Percentiles rank a stretch among this genome's conserved stretches.
These are phyloP conservation scores for Begonia masoniana DNA, from an alignment of 306 rosid species.

Conservation along the genomic window DNA sequence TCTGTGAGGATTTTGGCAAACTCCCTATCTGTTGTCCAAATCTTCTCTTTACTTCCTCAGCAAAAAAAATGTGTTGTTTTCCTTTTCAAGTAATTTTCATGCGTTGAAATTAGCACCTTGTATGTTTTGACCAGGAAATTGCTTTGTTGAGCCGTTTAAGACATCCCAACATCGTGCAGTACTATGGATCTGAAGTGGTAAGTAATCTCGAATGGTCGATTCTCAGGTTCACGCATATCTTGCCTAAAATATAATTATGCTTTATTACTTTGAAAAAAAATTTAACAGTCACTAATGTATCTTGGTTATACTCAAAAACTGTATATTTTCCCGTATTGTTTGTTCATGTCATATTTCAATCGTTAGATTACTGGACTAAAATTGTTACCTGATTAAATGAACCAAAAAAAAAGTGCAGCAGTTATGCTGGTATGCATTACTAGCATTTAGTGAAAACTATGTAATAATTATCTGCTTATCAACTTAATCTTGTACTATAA, in stretches of 20 bases:
- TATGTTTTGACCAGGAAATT: conserved; percentile 53
- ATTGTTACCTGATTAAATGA: neutral
- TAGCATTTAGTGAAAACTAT: neutral
- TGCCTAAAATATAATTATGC: no score
- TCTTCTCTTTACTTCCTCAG: neutral
- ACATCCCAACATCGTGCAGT: conserved; percentile 93
- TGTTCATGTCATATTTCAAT: no score
- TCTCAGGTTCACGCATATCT: neutral
- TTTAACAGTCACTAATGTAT: no score
- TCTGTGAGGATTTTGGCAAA: conserved; percentile 7
- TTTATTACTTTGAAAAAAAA: no score
- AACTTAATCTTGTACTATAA: neutral
- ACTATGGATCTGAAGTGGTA: conserved; percentile 74
- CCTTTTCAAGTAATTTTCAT: conserved; percentile 2
- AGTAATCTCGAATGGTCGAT: conserved; percentile 13
- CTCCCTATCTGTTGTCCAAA: neutral
- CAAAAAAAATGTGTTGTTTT: neutral
- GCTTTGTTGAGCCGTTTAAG: conserved; percentile 69
- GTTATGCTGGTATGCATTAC: neutral
- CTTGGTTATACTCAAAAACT: no score
- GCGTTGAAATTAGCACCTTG: conserved; percentile 5
- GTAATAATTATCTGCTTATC: neutral
- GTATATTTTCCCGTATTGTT: no score
- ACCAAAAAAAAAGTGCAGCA: neutral
- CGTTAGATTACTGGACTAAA: no score